Evolutionary conservation across 495 filamentous ascomycete species (phyloP).

Genomic region (Penicillium verhagenii): DNA sequence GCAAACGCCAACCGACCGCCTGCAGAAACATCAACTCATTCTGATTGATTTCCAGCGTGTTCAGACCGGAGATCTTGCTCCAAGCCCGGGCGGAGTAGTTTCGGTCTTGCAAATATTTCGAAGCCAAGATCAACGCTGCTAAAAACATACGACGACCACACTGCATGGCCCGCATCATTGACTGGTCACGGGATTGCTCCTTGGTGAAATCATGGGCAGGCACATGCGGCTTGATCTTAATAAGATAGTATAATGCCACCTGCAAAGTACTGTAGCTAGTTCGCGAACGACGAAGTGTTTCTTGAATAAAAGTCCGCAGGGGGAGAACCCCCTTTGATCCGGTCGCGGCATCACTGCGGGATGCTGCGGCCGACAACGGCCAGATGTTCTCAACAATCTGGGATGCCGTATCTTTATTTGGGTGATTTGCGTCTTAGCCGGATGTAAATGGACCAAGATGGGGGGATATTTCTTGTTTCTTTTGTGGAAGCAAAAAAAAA

Average conservation of each 20-base stretch:
- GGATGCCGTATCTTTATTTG: constrained; percentile 82
- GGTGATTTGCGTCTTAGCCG: constrained; percentile 10
- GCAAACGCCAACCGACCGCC: constrained; percentile 90
- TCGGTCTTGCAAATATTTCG: constrained; percentile 96
- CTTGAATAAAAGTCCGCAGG: constrained; percentile 92
- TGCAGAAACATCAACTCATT: constrained; percentile 92
- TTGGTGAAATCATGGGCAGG: constrained; percentile 80
- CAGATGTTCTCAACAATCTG: constrained; percentile 98
- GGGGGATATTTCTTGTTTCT: no score
- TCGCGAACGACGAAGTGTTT: constrained; percentile 89
- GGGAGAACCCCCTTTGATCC: constrained; percentile 73
- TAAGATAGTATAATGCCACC: constrained; percentile 93
- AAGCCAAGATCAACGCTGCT: constrained; percentile 86
- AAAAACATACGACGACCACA: constrained; percentile 98
- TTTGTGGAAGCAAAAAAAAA: no score
- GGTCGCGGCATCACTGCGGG: constrained; percentile 44
- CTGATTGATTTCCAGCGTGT: constrained; percentile 87
- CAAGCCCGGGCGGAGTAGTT: constrained; percentile 97
- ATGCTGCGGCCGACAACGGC: constrained; percentile 62
- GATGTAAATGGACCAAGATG: constrained; percentile 21
- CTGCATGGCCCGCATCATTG: constrained; percentile 77
- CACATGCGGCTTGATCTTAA: constrained; percentile 89
- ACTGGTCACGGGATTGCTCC: constrained; percentile 77
- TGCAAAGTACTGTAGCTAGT: constrained; percentile 97
- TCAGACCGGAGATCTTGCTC: constrained; percentile 96